Conservation (phyloP, 805 yeast species). For the Candida sonorensis region DNA sequence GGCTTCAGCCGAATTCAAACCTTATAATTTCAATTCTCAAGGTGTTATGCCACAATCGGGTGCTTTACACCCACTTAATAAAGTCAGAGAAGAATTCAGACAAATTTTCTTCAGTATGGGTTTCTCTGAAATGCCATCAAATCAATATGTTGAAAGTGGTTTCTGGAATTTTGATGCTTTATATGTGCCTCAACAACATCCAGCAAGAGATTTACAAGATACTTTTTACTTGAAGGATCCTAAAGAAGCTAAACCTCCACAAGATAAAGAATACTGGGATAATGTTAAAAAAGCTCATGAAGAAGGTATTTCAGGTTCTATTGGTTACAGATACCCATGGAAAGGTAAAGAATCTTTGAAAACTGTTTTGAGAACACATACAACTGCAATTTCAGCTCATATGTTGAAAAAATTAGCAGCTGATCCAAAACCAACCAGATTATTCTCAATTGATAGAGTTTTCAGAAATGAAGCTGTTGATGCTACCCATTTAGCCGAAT, state of each 20-base stretch:
- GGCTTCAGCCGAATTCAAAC: constrained; percentile 81
- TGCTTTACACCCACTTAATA: constrained; percentile 92
- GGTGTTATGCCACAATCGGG: constrained; percentile 85
- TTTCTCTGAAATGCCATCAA: constrained; percentile 98
- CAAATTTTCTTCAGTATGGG: constrained; percentile 98
- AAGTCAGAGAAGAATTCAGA: constrained; percentile 96
- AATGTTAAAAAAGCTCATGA: constrained; percentile 82
- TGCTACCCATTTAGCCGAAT: constrained; percentile 98
- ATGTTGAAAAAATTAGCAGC: constrained; percentile 84
- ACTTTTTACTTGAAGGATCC: constrained; percentile 98
- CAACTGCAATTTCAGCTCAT: constrained; percentile 87
- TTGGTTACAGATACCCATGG: constrained; percentile 99
- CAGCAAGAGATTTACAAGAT: constrained; percentile 98
- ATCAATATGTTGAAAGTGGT: constrained; percentile 95
- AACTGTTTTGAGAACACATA: constrained; percentile 94
- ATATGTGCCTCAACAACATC: constrained; percentile 98
- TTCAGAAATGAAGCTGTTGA: constrained; percentile 99
- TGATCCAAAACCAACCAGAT: constrained; percentile 83
- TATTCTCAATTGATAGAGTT: constrained; percentile 95
- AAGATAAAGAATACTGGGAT: constrained; percentile 70
- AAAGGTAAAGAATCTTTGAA: constrained; percentile 81
- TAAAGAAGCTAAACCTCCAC: constrained; percentile 68
- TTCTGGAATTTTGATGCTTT: constrained; percentile 99
- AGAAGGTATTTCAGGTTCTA: constrained; percentile 85
- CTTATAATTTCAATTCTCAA: constrained; percentile 93